phyloP scores from a whole-genome alignment of 2,329 filamentous ascomycete genomes.

The Ophiostoma tasmaniense region DNA sequence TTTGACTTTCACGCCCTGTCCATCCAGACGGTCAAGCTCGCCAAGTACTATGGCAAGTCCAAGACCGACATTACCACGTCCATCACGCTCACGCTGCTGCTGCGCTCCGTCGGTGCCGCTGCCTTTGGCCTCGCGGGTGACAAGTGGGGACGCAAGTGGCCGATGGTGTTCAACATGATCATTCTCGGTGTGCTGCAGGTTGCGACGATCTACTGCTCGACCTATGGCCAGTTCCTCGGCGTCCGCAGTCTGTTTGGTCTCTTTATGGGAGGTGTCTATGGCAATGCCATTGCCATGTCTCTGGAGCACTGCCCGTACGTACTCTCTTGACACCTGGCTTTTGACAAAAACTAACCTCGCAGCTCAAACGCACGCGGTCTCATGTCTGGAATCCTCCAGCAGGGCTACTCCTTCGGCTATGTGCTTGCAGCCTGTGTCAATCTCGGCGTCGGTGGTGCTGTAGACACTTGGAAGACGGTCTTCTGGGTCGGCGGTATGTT shows the following conservation, averaged over 20 bases:
- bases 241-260: constrained; percentile 69
- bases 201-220: constrained; percentile 60
- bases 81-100: constrained; percentile 55
- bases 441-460: constrained; percentile 57
- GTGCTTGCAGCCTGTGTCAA: constrained; percentile 51
- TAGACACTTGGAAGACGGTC: constrained; percentile 66
- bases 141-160: constrained; percentile 57
- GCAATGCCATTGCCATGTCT: constrained; percentile 70
- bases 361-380: constrained; percentile 52
- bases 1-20: constrained; percentile 12
- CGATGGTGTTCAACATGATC: constrained; percentile 73
- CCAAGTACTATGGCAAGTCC: not conserved
- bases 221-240: constrained; percentile 63
- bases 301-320: constrained; percentile 62
- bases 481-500: constrained; percentile 69
- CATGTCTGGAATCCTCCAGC: constrained; percentile 68
- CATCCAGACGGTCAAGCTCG: constrained; percentile 8
- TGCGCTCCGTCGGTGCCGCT: constrained; percentile 47
- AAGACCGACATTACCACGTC: constrained; percentile 53
- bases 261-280: constrained; percentile 75
- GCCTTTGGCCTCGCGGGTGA: constrained; percentile 47
- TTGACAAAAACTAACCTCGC: not conserved
- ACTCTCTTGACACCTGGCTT: not conserved
- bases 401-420: constrained; percentile 63
- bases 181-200: constrained; percentile 45